Conservation (phyloP, 1,284 basidiomycete species). For the Puccinia coronata region DNA sequence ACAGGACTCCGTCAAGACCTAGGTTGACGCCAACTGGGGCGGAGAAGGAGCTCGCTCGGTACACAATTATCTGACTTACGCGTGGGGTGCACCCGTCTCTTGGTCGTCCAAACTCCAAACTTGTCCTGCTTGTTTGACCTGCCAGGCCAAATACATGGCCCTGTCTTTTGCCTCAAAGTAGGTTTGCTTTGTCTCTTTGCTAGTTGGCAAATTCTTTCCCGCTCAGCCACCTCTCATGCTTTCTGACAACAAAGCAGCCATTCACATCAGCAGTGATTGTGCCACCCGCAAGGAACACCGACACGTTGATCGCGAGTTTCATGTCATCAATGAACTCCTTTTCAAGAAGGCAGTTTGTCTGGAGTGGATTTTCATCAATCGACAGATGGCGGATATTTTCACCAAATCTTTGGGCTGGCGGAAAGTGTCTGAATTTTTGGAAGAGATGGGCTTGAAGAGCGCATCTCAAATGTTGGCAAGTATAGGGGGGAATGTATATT, state of each 20-base stretch:
- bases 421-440: too few species aligned
- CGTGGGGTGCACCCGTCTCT: neutral
- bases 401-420: neutral
- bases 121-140: neutral
- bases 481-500: too few species aligned
- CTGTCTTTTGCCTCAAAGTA: neutral
- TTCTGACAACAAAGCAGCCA: neutral
- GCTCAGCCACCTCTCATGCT: too few species aligned
- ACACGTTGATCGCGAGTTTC: too few species aligned
- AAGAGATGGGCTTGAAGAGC: too few species aligned
- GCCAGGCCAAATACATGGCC: neutral
- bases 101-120: neutral
- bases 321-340: neutral
- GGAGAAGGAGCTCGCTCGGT: neutral
- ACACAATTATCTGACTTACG: too few species aligned
- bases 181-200: neutral
- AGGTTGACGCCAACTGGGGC: constrained; percentile 16
- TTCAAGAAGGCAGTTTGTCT: neutral
- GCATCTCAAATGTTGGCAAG: too few species aligned
- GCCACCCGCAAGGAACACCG: too few species aligned
- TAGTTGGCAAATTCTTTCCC: neutral
- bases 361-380: neutral
- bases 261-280: too few species aligned
- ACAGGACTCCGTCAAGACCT: neutral
- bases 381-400: neutral